Evolutionary conservation across 129 eudicot genomes (phyloP).

Genomic region (Rutidosis leptorrhynchoides): DNA sequence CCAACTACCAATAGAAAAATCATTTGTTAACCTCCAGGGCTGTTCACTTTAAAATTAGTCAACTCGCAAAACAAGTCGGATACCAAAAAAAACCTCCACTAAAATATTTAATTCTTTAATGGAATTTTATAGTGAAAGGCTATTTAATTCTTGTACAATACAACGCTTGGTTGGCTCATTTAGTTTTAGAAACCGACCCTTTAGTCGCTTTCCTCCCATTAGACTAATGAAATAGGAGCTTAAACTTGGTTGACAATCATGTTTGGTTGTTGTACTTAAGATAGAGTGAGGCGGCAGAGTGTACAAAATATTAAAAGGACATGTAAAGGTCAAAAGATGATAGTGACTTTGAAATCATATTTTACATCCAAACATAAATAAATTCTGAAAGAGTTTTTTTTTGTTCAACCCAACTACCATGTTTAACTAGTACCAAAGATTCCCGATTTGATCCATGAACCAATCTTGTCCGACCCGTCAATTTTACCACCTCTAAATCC

Average conservation of each 20-base stretch:
- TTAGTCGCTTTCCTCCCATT: slow-evolving; percentile 16
- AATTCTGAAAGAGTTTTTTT: no score
- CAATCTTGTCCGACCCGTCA: background rate
- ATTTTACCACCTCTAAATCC: background rate
- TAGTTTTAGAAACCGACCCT: slow-evolving; percentile 36
- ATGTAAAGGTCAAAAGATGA: background rate
- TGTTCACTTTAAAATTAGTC: no score
- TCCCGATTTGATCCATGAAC: background rate
- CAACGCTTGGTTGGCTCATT: slow-evolving; percentile 44
- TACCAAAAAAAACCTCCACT: no score
- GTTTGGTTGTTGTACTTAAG: slow-evolving; percentile 33
- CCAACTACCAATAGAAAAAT: background rate
- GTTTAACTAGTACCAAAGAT: background rate
- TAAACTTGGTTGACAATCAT: slow-evolving; percentile 29
- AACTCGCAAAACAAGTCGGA: no score
- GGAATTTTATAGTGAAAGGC: slow-evolving; percentile 1
- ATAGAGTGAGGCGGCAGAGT: background rate
- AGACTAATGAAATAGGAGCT: slow-evolving; percentile 9
- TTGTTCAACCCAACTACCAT: background rate
- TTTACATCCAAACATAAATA: no score
- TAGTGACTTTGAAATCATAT: background rate
- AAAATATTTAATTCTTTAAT: background rate
- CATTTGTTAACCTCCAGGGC: background rate
- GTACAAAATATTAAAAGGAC: slow-evolving; percentile 9
- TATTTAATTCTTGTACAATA: slow-evolving; percentile 12